Evolutionary conservation across 805 yeast species (phyloP).

Genomic region (Pichia sporocuriosa): DNA sequence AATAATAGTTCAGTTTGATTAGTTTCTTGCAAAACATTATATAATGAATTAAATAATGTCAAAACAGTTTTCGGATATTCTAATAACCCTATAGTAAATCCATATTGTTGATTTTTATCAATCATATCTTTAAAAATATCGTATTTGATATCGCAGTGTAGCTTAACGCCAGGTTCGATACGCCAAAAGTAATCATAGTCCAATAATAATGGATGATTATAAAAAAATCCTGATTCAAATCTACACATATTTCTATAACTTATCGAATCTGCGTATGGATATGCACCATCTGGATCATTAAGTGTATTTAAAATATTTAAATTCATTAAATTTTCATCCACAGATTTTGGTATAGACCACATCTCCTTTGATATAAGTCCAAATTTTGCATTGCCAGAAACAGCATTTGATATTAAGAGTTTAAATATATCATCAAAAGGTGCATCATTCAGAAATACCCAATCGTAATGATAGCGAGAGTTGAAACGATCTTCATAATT

Average conservation of each 20-base stretch:
- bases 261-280: conserved; percentile 55
- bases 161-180: conserved; percentile 75
- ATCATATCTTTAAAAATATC: conserved; percentile 71
- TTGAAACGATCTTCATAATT: conserved; percentile 65
- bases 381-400: conserved; percentile 57
- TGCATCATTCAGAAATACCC: conserved; percentile 72
- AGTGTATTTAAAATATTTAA: conserved; percentile 14
- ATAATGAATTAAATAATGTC: conserved; percentile 37
- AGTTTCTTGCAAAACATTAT: conserved; percentile 29
- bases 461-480: conserved; percentile 55
- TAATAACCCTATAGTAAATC: conserved; percentile 65
- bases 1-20: conserved; percentile 34
- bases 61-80: conserved; percentile 66
- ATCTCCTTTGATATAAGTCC: conserved; percentile 55
- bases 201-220: conserved; percentile 57
- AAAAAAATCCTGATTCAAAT: conserved; percentile 80
- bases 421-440: conserved; percentile 54
- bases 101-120: conserved; percentile 60
- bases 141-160: conserved; percentile 71
- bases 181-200: conserved; percentile 88
- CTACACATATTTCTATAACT: conserved; percentile 86
- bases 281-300: conserved; percentile 30
- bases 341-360: conserved; percentile 59
- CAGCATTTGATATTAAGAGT: conserved; percentile 37
- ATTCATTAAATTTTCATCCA: conserved; percentile 18